These are phyloP conservation scores for Lentinula guzmanii DNA, from an alignment of 768 basidiomycete genomes.

Conservation along the genomic window DNA sequence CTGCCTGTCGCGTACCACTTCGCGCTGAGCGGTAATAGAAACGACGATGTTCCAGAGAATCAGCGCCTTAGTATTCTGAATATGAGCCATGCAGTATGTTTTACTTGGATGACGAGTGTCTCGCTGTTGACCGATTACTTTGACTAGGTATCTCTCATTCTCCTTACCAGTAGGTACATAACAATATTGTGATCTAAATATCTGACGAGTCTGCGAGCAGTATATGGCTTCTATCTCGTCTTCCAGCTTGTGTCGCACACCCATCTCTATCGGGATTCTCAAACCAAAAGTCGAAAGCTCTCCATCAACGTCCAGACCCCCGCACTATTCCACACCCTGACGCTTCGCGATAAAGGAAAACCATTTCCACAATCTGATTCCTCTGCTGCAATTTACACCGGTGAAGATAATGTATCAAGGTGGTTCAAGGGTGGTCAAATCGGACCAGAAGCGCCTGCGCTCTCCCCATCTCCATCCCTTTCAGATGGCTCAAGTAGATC, in stretches of 20 bases:
- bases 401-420: neutral
- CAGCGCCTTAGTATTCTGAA: conserved; percentile 48
- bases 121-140: neutral
- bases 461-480: neutral
- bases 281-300: conserved; percentile 34
- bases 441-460: neutral
- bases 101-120: neutral
- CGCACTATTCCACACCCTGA: conserved; percentile 20
- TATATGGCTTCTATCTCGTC: conserved; percentile 64
- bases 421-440: conserved; percentile 1
- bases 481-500: neutral
- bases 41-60: conserved; percentile 15
- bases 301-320: conserved; percentile 25
- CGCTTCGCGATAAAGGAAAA: conserved; percentile 14
- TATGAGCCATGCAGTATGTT: conserved; percentile 73
- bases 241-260: conserved; percentile 82
- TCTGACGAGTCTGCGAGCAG: conserved; percentile 25
- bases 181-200: neutral
- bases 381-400: neutral
- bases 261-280: conserved; percentile 52
- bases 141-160: conserved; percentile 64
- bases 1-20: conserved; percentile 76
- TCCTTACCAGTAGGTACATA: conserved; percentile 58
- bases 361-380: conserved; percentile 12
- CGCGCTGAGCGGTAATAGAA: conserved; percentile 30